These are phyloP conservation scores for Ceratorhiza oryzae-sativae DNA, from an alignment of 1,284 basidiomycete species.

Conservation along the genomic window DNA sequence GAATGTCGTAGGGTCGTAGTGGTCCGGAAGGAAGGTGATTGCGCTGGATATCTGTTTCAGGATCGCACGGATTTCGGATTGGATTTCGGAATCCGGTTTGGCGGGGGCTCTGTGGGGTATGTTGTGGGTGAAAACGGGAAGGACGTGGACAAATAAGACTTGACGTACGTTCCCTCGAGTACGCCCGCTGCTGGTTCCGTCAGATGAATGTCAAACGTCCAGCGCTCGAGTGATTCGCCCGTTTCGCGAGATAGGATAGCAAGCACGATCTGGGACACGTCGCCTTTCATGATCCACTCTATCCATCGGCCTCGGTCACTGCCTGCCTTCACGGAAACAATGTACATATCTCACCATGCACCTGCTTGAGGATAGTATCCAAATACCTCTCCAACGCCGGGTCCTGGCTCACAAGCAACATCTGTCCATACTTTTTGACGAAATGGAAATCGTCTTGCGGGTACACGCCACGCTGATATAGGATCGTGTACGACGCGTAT, in stretches of 20 bases:
- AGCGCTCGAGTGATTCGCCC: conserved; percentile 89
- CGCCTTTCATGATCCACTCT: conserved; percentile 93
- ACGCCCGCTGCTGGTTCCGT: conserved; percentile 55
- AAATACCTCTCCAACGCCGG: conserved; percentile 92
- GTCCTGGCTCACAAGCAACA: conserved; percentile 93
- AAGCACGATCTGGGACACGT: conserved; percentile 90
- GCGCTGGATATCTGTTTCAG: conserved; percentile 91
- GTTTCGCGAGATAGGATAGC: conserved; percentile 97
- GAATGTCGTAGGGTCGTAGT: conserved; percentile 47
- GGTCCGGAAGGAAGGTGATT: conserved; percentile 43
- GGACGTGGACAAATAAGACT: conserved; percentile 40
- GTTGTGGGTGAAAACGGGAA: not conserved
- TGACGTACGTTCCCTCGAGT: conserved; percentile 46
- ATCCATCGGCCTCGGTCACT: not conserved
- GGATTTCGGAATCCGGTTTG: conserved; percentile 90
- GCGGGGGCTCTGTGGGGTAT: conserved; percentile 54
- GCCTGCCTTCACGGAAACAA: not conserved
- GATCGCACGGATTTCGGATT: conserved; percentile 96
- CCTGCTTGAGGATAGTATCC: conserved; percentile 88
- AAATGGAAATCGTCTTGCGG: conserved; percentile 98
- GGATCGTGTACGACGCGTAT: conserved; percentile 71
- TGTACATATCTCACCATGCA: conserved; percentile 70
- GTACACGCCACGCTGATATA: conserved; percentile 97
- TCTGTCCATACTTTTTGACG: conserved; percentile 98
- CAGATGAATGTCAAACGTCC: conserved; percentile 97